These are phyloP conservation scores for Emergomyces orientalis DNA, from an alignment of 2,329 filamentous ascomycete genomes.

Conservation along the genomic window DNA sequence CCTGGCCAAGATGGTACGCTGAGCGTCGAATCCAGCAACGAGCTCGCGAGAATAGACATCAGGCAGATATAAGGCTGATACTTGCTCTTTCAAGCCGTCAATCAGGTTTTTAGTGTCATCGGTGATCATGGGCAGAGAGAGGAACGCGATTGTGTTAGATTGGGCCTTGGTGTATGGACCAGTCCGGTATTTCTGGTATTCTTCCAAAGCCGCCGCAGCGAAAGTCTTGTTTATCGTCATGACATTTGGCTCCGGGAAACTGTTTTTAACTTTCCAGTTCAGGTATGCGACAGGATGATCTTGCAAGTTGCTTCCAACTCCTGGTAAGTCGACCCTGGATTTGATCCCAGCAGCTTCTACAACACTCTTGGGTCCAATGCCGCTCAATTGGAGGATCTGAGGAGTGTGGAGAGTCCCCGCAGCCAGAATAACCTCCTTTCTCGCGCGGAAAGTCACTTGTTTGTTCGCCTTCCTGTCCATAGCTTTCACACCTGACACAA, in stretches of 20 bases:
- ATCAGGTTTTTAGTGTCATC: constrained; percentile 8
- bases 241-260: constrained; percentile 11
- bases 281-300: constrained; percentile 18
- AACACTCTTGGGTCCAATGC: constrained; percentile 34
- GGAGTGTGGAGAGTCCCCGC: constrained; percentile 34
- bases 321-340: constrained; percentile 37
- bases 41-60: constrained; percentile 12
- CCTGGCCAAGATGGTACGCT: constrained; percentile 14
- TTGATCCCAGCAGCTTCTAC: constrained; percentile 32
- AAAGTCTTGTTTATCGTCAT: constrained; percentile 14
- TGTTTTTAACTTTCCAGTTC: constrained; percentile 7
- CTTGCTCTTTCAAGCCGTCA: constrained; percentile 5
- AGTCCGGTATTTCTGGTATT: constrained; percentile 14
- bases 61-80: constrained; percentile 8
- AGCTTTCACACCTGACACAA: constrained; percentile 18
- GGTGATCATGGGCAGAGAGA: constrained; percentile 15
- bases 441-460: constrained; percentile 7
- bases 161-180: constrained; percentile 18
- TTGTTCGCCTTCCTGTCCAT: constrained; percentile 6
- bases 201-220: constrained; percentile 11
- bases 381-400: constrained; percentile 42
- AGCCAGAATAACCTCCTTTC: constrained; percentile 33
- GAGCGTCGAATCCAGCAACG: constrained; percentile 18
- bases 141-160: constrained; percentile 16
- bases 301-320: constrained; percentile 34